Evolutionary conservation across 768 basidiomycete species (phyloP).

Genomic region (Amanita pallidorosea): DNA sequence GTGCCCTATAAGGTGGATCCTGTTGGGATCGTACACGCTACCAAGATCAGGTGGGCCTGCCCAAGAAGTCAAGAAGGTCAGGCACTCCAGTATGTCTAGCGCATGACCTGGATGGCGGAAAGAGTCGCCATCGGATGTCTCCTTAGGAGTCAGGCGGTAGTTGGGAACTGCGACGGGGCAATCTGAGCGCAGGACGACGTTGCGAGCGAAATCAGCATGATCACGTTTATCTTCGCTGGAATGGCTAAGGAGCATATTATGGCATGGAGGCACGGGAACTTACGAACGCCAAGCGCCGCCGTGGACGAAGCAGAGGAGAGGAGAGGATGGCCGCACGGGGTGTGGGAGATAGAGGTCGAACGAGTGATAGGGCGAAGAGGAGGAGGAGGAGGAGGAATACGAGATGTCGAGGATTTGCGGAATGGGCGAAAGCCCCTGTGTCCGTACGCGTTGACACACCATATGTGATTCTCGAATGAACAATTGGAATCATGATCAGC

Average conservation of each 20-base stretch:
- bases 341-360: slow-evolving; percentile 47
- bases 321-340: slow-evolving; percentile 14
- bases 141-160: slow-evolving; percentile 55
- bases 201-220: slow-evolving; percentile 41
- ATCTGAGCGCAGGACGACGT: slow-evolving; percentile 36
- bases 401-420: slow-evolving; percentile 21
- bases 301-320: slow-evolving; percentile 63
- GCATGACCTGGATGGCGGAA: slow-evolving; percentile 66
- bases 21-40: slow-evolving; percentile 24
- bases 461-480: too few species aligned
- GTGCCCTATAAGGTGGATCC: slow-evolving; percentile 60
- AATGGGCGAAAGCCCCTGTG: too few species aligned
- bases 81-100: slow-evolving; percentile 49
- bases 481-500: too few species aligned
- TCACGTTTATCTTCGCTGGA: slow-evolving; percentile 65
- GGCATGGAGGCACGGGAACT: slow-evolving; percentile 16
- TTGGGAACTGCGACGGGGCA: slow-evolving; percentile 64
- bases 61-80: slow-evolving; percentile 47
- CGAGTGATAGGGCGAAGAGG: slow-evolving; percentile 20
- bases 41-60: slow-evolving; percentile 18
- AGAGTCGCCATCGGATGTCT: slow-evolving; percentile 21
- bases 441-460: too few species aligned
- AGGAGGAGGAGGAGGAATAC: slow-evolving; percentile 20
- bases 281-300: slow-evolving; percentile 81
- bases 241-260: slow-evolving; percentile 2